phyloP scores from a whole-genome alignment of 164 flowering plant species.

The Aristolochia californica region DNA sequence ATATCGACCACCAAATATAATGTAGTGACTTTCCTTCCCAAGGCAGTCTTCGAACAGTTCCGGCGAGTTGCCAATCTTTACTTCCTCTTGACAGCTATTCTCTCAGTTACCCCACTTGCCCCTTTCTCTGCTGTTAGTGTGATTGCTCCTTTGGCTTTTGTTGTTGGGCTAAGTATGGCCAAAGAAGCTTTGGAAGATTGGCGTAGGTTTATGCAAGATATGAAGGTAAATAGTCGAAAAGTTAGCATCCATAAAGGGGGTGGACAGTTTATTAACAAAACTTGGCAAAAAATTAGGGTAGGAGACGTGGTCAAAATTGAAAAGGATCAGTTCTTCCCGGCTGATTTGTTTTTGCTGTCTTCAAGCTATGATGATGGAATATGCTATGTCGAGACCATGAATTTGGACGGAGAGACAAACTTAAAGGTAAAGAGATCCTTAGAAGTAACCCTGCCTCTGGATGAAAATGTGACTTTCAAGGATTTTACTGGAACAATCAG shows the following conservation, averaged over 20 bases:
- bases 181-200: slow-evolving; percentile 44
- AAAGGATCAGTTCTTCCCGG: slow-evolving; percentile 78
- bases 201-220: slow-evolving; percentile 54
- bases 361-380: slow-evolving; percentile 73
- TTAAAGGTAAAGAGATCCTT: slow-evolving; percentile 67
- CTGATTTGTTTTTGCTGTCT: slow-evolving; percentile 68
- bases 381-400: slow-evolving; percentile 88
- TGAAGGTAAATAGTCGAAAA: slow-evolving; percentile 60
- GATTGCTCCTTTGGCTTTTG: slow-evolving; percentile 36
- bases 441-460: slow-evolving; percentile 42
- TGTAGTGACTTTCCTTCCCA: slow-evolving; percentile 29
- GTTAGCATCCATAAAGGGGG: slow-evolving; percentile 46
- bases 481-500: slow-evolving; percentile 47
- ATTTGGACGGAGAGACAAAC: slow-evolving; percentile 89
- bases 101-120: slow-evolving; percentile 28
- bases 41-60: slow-evolving; percentile 41
- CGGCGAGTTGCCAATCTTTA: slow-evolving; percentile 38
- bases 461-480: slow-evolving; percentile 39
- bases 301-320: slow-evolving; percentile 72
- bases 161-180: slow-evolving; percentile 39
- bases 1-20: slow-evolving; percentile 39
- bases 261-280: slow-evolving; percentile 32
- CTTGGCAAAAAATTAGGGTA: slow-evolving; percentile 61
- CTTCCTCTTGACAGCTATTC: slow-evolving; percentile 32
- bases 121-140: slow-evolving; percentile 34